Evolutionary conservation across 129 eudicot species (phyloP).

Genomic region (Erigeron canadensis): DNA sequence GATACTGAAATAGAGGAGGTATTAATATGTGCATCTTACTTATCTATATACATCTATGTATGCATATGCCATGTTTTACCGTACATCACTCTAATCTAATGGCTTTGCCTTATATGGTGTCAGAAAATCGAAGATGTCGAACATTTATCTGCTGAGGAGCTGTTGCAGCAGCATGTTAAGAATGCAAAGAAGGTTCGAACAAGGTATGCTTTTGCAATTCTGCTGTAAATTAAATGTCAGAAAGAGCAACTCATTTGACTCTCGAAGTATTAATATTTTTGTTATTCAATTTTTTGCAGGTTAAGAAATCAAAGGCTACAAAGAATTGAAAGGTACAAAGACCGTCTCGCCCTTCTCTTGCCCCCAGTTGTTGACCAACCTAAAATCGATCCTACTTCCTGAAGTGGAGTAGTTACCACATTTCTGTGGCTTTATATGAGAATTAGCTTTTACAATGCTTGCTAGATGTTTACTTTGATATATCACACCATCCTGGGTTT

Average conservation of each 20-base stretch:
- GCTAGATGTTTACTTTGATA: constrained; percentile 7
- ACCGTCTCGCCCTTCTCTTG: constrained; percentile 83
- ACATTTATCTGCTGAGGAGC: constrained; percentile 52
- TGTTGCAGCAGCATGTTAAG: constrained; percentile 71
- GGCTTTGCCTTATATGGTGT: constrained; percentile 25
- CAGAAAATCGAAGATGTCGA: constrained; percentile 55
- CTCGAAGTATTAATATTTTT: neutral
- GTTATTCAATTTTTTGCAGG: constrained; percentile 34
- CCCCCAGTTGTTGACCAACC: constrained; percentile 74
- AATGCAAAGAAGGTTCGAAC: constrained; percentile 85
- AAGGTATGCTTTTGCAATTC: constrained; percentile 47
- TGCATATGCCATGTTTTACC: neutral
- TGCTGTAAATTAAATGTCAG: neutral
- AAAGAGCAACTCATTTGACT: constrained; percentile 1
- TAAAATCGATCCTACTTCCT: constrained; percentile 45
- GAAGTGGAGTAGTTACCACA: neutral
- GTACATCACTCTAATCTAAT: constrained; percentile 7
- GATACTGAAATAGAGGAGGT: constrained; percentile 66
- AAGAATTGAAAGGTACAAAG: constrained; percentile 80
- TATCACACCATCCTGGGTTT: neutral
- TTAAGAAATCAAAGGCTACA: constrained; percentile 71
- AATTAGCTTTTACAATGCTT: constrained; percentile 7
- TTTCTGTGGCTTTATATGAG: neutral
- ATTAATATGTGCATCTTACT: neutral
- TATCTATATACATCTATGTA: neutral